Conservation (phyloP, 495 filamentous ascomycete genomes). For the Trichocladium antarcticum region DNA sequence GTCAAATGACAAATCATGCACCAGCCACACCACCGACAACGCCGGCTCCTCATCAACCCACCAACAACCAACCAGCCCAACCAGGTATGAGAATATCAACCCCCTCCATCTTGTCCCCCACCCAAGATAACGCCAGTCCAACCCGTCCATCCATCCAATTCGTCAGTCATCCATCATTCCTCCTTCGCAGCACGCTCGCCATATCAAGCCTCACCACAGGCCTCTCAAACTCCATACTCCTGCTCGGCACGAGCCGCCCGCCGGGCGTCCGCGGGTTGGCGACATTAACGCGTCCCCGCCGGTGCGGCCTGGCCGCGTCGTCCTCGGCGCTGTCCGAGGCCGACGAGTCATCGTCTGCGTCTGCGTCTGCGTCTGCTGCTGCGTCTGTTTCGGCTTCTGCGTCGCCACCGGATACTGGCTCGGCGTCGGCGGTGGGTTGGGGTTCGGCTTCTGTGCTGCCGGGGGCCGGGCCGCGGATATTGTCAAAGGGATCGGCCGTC, state of each 20-base stretch:
- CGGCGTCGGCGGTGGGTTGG: too few relatives aligned
- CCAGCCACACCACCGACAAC: too few relatives aligned
- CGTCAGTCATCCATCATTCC: neutral
- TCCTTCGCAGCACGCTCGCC: slow-evolving; percentile 14
- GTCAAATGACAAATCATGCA: too few relatives aligned
- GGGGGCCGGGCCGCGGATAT: neutral
- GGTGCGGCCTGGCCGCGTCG: slow-evolving; percentile 30
- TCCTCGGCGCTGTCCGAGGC: slow-evolving; percentile 26
- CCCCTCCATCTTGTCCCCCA: too few relatives aligned
- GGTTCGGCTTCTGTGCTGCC: neutral
- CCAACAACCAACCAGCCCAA: too few relatives aligned
- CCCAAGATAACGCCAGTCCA: neutral
- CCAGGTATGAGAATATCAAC: too few relatives aligned
- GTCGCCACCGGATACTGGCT: too few relatives aligned
- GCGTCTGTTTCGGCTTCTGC: neutral
- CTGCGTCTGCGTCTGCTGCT: neutral
- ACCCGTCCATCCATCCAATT: neutral
- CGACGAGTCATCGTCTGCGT: slow-evolving; percentile 18
- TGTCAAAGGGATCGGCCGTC: neutral
- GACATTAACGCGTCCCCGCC: slow-evolving; percentile 41
- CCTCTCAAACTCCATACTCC: slow-evolving; percentile 39
- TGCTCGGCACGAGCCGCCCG: slow-evolving; percentile 35
- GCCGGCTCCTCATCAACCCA: too few relatives aligned
- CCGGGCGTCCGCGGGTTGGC: slow-evolving; percentile 45
- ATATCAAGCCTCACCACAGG: slow-evolving; percentile 31